phyloP scores from a whole-genome alignment of 169 alveolate genomes.

The Cryptosporidium viatorum region DNA sequence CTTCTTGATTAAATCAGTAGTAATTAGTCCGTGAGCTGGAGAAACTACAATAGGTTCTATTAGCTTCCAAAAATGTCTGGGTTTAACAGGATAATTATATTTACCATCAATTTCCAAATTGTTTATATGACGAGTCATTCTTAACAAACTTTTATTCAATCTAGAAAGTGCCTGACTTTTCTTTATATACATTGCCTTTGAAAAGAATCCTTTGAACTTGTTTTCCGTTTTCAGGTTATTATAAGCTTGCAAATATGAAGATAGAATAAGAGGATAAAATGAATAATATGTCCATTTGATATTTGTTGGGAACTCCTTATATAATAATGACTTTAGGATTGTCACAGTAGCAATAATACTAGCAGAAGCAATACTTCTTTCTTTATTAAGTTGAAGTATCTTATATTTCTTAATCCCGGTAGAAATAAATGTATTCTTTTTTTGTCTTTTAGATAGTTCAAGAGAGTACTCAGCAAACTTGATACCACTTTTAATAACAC shows the following conservation, averaged over 20 bases:
- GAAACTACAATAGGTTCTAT: constrained; percentile 46
- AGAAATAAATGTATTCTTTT: neutral
- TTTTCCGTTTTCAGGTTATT: neutral
- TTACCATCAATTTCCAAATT: constrained; percentile 24
- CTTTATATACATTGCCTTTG: constrained; percentile 16
- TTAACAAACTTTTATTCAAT: constrained; percentile 21
- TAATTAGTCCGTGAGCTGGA: constrained; percentile 60
- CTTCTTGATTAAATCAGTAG: constrained; percentile 54
- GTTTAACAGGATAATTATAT: neutral
- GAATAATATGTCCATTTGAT: constrained; percentile 27
- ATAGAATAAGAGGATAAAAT: constrained; percentile 43
- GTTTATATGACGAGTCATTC: constrained; percentile 22
- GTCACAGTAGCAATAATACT: constrained; percentile 48
- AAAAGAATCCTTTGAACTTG: constrained; percentile 19
- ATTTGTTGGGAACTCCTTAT: constrained; percentile 55
- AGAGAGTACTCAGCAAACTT: constrained; percentile 63
- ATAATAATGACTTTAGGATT: constrained; percentile 42
- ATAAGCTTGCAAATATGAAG: constrained; percentile 25
- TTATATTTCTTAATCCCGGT: constrained; percentile 15
- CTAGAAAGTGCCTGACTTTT: constrained; percentile 32
- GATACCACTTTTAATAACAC: constrained; percentile 65
- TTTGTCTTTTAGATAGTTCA: constrained; percentile 19
- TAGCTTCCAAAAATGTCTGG: constrained; percentile 30
- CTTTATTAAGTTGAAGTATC: neutral
- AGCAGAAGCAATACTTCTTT: constrained; percentile 60